Conservation (phyloP, 139 green algal genomes). For the Eudorina sp. region DNA sequence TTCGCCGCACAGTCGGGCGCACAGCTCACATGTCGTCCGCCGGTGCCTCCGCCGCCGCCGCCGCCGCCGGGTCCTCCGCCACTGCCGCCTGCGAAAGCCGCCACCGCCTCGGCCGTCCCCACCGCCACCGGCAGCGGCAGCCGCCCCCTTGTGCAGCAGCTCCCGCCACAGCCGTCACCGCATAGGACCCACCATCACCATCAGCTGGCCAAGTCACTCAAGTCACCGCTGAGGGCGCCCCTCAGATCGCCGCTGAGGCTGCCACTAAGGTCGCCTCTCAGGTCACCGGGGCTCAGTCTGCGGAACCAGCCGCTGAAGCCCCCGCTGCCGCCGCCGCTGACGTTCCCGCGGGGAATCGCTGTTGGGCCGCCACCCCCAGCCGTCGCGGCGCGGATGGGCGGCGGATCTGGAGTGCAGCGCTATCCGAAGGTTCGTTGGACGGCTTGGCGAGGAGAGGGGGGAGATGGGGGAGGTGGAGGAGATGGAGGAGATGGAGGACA, state of each 20-base stretch:
- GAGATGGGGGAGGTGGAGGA: too few species aligned
- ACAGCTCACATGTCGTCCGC: too few species aligned
- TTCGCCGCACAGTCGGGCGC: too few species aligned
- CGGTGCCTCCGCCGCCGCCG: too few species aligned
- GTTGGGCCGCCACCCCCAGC: neutral
- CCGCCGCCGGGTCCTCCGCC: too few species aligned
- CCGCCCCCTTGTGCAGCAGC: neutral
- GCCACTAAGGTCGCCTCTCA: neutral
- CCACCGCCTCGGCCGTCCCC: neutral
- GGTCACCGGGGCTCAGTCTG: neutral
- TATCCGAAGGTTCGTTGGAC: conserved; percentile 25
- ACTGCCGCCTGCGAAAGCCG: neutral
- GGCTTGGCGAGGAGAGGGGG: too few species aligned
- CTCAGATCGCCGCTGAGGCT: neutral
- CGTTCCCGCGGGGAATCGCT: neutral
- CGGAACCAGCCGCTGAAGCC: neutral
- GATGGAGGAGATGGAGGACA: too few species aligned
- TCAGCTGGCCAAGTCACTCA: too few species aligned
- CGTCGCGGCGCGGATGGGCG: neutral
- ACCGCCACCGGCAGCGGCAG: neutral
- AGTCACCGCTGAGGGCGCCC: neutral
- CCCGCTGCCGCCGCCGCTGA: neutral
- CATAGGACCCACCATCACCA: neutral
- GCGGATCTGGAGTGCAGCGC: neutral
- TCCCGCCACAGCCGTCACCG: neutral